Percentiles rank a stretch among this genome's conserved stretches.
These are phyloP conservation scores for Calonectria leucothoes DNA, from an alignment of 2,329 filamentous ascomycete species.

Conservation along the genomic window DNA sequence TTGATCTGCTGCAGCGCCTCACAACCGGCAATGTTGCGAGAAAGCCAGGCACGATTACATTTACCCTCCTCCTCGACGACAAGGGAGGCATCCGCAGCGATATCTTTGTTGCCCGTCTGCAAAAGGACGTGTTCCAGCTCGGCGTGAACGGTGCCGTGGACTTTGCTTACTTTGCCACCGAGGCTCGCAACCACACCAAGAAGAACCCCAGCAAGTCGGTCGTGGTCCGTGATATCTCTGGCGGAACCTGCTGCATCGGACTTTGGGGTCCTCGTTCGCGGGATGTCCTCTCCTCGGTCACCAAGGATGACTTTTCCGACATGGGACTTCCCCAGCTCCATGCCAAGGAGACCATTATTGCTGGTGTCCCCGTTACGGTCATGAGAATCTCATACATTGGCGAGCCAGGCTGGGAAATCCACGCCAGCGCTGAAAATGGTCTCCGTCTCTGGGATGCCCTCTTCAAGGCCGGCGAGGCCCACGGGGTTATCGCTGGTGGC, in stretches of 20 bases:
- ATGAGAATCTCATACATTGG: slow-evolving; percentile 71
- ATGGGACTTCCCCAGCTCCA: slow-evolving; percentile 61
- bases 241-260: slow-evolving; percentile 69
- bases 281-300: slow-evolving; percentile 61
- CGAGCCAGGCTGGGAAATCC: slow-evolving; percentile 72
- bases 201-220: slow-evolving; percentile 54
- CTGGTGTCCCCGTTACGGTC: slow-evolving; percentile 66
- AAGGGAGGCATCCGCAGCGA: slow-evolving; percentile 67
- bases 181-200: slow-evolving; percentile 61
- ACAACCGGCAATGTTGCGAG: slow-evolving; percentile 62
- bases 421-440: slow-evolving; percentile 69
- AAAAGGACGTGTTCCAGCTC: slow-evolving; percentile 63
- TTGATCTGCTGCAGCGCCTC: slow-evolving; percentile 64
- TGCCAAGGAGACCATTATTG: slow-evolving; percentile 60
- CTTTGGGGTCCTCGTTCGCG: slow-evolving; percentile 70
- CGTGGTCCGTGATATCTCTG: slow-evolving; percentile 69
- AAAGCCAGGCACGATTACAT: slow-evolving; percentile 62
- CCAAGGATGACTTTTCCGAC: slow-evolving; percentile 57
- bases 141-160: slow-evolving; percentile 68
- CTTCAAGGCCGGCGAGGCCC: slow-evolving; percentile 63
- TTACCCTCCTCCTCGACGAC: slow-evolving; percentile 66
- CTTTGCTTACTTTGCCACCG: slow-evolving; percentile 63
- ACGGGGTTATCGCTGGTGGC: slow-evolving; percentile 69
- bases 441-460: slow-evolving; percentile 69
- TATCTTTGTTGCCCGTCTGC: slow-evolving; percentile 65